phyloP scores from a whole-genome alignment of 2,329 filamentous ascomycete species.

The Magnaporthiopsis rhizophila region DNA sequence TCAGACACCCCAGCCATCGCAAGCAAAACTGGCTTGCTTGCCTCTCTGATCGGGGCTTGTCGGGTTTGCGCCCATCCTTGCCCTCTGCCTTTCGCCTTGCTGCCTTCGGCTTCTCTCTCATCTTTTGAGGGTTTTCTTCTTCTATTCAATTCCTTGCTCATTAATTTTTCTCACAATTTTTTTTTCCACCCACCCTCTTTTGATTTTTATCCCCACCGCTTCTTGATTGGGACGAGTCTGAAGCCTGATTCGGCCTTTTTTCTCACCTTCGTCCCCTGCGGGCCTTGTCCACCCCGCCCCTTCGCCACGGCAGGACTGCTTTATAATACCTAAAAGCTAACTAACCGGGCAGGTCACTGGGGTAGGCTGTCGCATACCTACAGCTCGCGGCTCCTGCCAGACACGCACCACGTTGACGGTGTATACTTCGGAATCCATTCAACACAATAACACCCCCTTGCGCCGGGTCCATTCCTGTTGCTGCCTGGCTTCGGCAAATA shows the following conservation, averaged over 20 bases:
- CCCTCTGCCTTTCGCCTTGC: not conserved
- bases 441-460: too few species aligned
- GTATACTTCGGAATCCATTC: conserved; percentile 2
- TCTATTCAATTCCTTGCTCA: not conserved
- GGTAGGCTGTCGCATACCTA: not conserved
- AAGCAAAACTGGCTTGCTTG: not conserved
- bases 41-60: not conserved
- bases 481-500: not conserved
- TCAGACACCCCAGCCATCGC: conserved; percentile 2
- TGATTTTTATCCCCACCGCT: not conserved
- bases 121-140: not conserved
- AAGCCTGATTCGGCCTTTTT: conserved; percentile 2
- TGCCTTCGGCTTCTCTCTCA: not conserved
- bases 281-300: not conserved
- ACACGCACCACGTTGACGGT: not conserved
- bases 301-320: not conserved
- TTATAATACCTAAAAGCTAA: conserved; percentile 3
- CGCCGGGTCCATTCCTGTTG: not conserved
- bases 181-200: not conserved
- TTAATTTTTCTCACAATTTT: not conserved
- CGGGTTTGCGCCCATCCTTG: not conserved
- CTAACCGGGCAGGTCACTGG: not conserved
- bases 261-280: not conserved
- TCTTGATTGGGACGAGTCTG: not conserved
- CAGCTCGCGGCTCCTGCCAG: not conserved